phyloP scores from a whole-genome alignment of 352 stramenopile species.

The Pythium periplocum region DNA sequence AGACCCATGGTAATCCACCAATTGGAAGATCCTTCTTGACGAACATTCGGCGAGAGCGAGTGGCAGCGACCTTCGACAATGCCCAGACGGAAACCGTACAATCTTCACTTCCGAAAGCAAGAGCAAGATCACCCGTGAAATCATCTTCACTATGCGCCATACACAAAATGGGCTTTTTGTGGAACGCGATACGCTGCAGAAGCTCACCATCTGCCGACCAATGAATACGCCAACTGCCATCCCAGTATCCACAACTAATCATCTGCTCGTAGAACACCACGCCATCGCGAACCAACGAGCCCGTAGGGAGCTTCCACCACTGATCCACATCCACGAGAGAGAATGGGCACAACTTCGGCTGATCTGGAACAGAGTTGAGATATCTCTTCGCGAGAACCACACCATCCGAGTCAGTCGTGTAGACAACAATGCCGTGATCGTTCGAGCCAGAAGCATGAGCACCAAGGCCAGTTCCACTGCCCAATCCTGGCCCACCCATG shows the following conservation, averaged over 20 bases:
- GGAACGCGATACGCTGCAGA: conserved; percentile 81
- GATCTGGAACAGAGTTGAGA: conserved; percentile 64
- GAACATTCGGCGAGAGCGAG: conserved; percentile 76
- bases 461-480: conserved; percentile 70
- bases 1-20: conserved; percentile 70
- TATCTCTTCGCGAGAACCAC: conserved; percentile 77
- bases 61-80: conserved; percentile 76
- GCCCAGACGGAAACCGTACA: conserved; percentile 84
- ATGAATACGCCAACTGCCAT: conserved; percentile 84
- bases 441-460: conserved; percentile 53
- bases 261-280: conserved; percentile 88
- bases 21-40: conserved; percentile 82
- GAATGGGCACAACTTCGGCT: conserved; percentile 63
- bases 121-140: conserved; percentile 77
- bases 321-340: conserved; percentile 80
- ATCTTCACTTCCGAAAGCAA: conserved; percentile 83
- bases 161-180: conserved; percentile 85
- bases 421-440: conserved; percentile 70
- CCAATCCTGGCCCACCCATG: conserved; percentile 43
- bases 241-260: conserved; percentile 87
- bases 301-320: conserved; percentile 79
- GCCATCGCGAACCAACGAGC: conserved; percentile 66
- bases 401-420: conserved; percentile 71
- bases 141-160: conserved; percentile 83
- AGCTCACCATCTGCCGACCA: conserved; percentile 83